Evolutionary conservation across 306 rosid genomes (phyloP), one percentile per base, ranked within the genome.

Genomic region (Medicago ruthenica): DNA sequence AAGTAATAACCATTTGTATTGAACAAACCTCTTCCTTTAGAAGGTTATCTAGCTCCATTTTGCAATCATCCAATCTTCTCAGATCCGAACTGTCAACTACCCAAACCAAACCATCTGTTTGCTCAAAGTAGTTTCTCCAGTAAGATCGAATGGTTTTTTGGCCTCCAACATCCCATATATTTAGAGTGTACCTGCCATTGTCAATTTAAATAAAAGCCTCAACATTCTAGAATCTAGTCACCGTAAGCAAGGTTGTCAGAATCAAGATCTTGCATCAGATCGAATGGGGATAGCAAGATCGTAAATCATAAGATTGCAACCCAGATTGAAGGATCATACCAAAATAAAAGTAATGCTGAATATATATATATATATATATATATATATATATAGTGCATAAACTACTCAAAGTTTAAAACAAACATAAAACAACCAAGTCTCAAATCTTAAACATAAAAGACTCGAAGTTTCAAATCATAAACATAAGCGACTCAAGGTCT

Each of bases 51-150:
- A 93, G 69, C 80, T 93, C 97, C 82, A 82, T 75, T 84, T 85
- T 93, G 91, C 98, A 93, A 83, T 93, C 98, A 66, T 89, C 96
- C 84, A 93, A 76, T 85, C 97, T 79, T 78, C 96, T 84, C 50
- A 92, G 89, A 86, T 92, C 97, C 0, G 97, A 92, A 83, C 97
- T 90, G 74, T 90, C 97, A 78, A 90, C 97, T 3, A 93, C 97
- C 98, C 98, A 91, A 17, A 93, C 94, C 65, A 93, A 77, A 62
- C 97, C 98, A 85, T 93, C 96, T 21, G 96, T 93, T 81, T 84
- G 93, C 93, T 93, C 96, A 80, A 88, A 91, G 83, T 93, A 93
- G 88, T 93, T 88, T 83, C 97, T 88, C 96, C 97, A 89, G 59
- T 91, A 93, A 16, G 98, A 93, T 87, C 98, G 84, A 76, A 93